Base-by-base conservation (phyloP, 2,329 filamentous ascomycete species). In the Pseudogymnoascus sp. region DNA sequence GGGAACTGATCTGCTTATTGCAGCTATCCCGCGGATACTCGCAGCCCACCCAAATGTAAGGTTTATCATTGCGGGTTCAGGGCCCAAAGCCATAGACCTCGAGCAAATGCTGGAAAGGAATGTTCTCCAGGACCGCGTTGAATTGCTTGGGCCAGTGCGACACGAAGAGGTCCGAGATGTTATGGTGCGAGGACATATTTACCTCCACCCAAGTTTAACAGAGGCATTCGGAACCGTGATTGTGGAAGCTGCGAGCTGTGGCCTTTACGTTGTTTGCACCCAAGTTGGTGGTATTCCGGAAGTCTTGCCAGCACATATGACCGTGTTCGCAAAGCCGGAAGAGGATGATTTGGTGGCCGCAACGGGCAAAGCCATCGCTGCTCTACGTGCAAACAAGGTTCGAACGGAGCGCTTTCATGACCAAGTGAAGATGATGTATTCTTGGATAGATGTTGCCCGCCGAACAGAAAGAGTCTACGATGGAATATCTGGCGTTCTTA, bases 21-120 rank as follows among this genome's bases (percentile, higher is more conserved):
- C 93, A 9, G 91, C 92, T 3, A 96, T 99, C 62, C 95, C 95
- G 0, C 88, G 93, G 59, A 96, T 99, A 62, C 84, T 97, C 28
- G 89, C 91, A 60, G 85, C 87, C 12, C 90, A 99, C 73, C 89
- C 91, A 0, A 96, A 97, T 73, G 95, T 96, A 1, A 90, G 92
- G 63, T 99, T 99, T 76, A 91, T 99, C 71, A 97, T 99, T 68
- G 95, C 91, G 28, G 96, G 96, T 3, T 96, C 91, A 0, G 95
- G 95, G 0, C 95, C 95, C 3, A 97, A 99, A 75, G 91, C 93
- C 18, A 99, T 99, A 67, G 95, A 99, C 72, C 81, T 99, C 1
- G 95, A 99, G 75, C 96, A 99, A 72, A 99, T 97, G 89, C 86
- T 99, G 42, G 95, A 99, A 78, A 88, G 92, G 66, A 93, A 96